A percentile compares a stretch with the other conserved stretches of the same genome.
These are phyloP conservation scores for Wickerhamiella galacta DNA, from an alignment of 805 yeast genomes.

Conservation along the genomic window DNA sequence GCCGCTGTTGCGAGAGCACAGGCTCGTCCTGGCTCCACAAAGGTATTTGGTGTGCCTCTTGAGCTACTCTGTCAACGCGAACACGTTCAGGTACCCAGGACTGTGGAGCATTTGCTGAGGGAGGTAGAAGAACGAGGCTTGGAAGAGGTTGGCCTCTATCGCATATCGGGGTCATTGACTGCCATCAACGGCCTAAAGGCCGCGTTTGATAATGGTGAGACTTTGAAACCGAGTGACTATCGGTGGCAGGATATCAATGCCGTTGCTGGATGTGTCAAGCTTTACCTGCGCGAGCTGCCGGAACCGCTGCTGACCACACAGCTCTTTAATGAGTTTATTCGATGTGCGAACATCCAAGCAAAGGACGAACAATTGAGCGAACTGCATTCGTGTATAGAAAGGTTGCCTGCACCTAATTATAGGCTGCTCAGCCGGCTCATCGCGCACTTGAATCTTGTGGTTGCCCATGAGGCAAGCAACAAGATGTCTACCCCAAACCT, in stretches of 20 bases:
- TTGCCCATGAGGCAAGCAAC: constrained; percentile 48
- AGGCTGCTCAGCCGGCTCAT: constrained; percentile 50
- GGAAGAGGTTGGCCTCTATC: constrained; percentile 79
- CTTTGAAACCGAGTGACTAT: constrained; percentile 31
- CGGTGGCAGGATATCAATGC: constrained; percentile 70
- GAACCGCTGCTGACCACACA: constrained; percentile 61
- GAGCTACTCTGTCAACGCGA: constrained; percentile 62
- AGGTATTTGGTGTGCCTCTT: constrained; percentile 78
- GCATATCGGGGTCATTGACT: constrained; percentile 51
- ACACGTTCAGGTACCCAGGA: constrained; percentile 39
- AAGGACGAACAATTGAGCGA: constrained; percentile 6
- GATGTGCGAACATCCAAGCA: constrained; percentile 11
- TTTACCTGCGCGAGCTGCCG: constrained; percentile 71
- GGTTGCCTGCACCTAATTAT: constrained; percentile 51
- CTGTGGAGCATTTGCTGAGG: constrained; percentile 46
- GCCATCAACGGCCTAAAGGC: constrained; percentile 36
- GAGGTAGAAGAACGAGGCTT: constrained; percentile 78
- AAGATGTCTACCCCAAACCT: constrained; percentile 80
- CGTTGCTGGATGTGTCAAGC: constrained; percentile 73
- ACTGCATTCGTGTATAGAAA: constrained; percentile 22
- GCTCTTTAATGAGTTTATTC: constrained; percentile 40
- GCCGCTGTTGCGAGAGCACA: constrained; percentile 5
- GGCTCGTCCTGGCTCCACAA: constrained; percentile 19
- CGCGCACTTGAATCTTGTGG: constrained; percentile 52
- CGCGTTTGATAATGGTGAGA: constrained; percentile 37